A percentile compares a stretch with the other conserved stretches of the same genome.
These are phyloP conservation scores for Coemansia sp. DNA, from an alignment of 192 early-diverging fungal genomes.

Conservation along the genomic window DNA sequence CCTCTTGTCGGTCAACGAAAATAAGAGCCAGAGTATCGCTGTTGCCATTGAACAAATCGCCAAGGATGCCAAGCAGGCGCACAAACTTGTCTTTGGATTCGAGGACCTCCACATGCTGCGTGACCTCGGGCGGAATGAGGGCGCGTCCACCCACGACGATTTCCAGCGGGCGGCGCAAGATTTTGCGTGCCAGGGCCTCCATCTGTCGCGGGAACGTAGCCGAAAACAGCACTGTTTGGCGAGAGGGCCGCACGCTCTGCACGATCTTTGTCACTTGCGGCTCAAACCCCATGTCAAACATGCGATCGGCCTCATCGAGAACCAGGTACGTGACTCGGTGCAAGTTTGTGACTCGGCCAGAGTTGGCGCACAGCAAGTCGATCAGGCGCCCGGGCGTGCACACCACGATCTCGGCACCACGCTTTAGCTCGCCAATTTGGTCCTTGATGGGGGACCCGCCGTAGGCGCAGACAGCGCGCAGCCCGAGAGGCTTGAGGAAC, in stretches of 20 bases:
- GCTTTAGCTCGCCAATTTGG: conserved; percentile 86
- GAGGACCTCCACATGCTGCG: conserved; percentile 87
- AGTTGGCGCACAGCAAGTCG: conserved; percentile 84
- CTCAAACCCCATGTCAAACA: conserved; percentile 99
- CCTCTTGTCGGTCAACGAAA: conserved; percentile 96
- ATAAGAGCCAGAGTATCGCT: conserved; percentile 75
- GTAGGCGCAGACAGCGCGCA: conserved; percentile 87
- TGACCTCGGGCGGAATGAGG: conserved; percentile 84
- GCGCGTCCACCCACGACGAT: conserved; percentile 94
- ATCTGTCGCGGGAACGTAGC: conserved; percentile 96
- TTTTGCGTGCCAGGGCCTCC: conserved; percentile 93
- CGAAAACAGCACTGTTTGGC: conserved; percentile 90
- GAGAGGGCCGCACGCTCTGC: conserved; percentile 81
- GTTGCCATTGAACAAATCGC: conserved; percentile 73
- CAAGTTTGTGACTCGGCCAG: conserved; percentile 85
- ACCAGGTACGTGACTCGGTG: conserved; percentile 91
- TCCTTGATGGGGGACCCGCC: conserved; percentile 86
- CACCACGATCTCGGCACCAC: conserved; percentile 89
- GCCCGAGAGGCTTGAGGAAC: conserved; percentile 83
- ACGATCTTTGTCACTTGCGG: conserved; percentile 97
- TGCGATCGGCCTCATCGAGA: conserved; percentile 94
- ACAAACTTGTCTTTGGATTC: conserved; percentile 80
- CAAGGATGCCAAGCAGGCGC: conserved; percentile 85
- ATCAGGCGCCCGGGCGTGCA: conserved; percentile 92
- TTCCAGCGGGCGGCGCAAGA: conserved; percentile 86